Evolutionary conservation across 306 rosid species (phyloP).

Genomic region (Quercus robur): DNA sequence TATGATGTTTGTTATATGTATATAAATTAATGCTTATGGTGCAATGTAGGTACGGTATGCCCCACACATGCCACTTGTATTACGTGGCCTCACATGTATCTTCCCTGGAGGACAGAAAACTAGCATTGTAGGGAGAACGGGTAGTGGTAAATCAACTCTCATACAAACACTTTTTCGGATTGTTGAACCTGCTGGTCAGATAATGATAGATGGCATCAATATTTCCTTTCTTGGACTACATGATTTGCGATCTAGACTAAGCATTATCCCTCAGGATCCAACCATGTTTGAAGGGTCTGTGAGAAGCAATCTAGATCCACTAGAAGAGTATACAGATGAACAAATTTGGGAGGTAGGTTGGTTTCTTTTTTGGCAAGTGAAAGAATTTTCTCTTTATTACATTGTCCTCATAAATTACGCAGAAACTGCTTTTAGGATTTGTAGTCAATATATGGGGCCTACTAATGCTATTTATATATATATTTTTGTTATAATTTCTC

Average conservation of each 20-base stretch:
- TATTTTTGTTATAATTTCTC: not conserved
- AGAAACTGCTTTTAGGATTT: not conserved
- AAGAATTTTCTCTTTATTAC: not conserved
- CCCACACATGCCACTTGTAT: slow-evolving; percentile 52
- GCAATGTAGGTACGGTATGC: slow-evolving; percentile 37
- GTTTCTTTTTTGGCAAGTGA: not conserved
- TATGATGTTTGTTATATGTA: not conserved
- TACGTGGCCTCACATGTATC: slow-evolving; percentile 41
- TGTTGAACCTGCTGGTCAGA: too few species aligned
- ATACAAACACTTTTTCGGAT: too few species aligned
- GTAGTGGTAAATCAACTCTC: too few species aligned
- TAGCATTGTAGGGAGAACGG: slow-evolving; percentile 18
- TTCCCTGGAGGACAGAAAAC: slow-evolving; percentile 40
- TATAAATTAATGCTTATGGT: too few species aligned
- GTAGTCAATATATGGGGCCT: not conserved
- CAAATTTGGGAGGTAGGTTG: slow-evolving; percentile 49
- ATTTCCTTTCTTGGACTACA: too few species aligned
- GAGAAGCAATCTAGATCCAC: slow-evolving; percentile 48
- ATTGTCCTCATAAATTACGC: not conserved
- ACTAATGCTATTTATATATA: not conserved
- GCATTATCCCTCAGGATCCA: too few species aligned
- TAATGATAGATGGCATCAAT: too few species aligned
- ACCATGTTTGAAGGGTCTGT: slow-evolving; percentile 50
- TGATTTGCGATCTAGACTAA: too few species aligned
- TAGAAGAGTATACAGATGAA: slow-evolving; percentile 44